Conservation (phyloP, 208 protist genomes). For the Trypanosoma vivax region DNA sequence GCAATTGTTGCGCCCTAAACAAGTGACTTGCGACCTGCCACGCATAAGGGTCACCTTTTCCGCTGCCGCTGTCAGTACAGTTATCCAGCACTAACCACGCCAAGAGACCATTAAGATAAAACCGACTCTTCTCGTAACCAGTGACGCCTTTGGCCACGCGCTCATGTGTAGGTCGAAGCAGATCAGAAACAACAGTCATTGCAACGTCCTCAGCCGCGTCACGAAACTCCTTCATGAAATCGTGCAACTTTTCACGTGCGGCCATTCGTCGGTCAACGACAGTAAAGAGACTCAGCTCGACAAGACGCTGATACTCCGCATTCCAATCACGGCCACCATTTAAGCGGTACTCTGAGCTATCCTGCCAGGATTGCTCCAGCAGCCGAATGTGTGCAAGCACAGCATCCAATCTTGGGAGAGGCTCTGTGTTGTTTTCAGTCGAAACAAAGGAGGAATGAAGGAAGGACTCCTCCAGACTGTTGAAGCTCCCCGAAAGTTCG, state of each 20-base stretch:
- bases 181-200: slow-evolving; percentile 32
- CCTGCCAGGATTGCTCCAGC: slow-evolving; percentile 9
- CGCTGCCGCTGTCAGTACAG: slow-evolving; percentile 15
- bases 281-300: slow-evolving; percentile 17
- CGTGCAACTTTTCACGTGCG: slow-evolving; percentile 12
- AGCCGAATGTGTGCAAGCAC: slow-evolving; percentile 3
- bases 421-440: background rate
- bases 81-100: slow-evolving; percentile 48
- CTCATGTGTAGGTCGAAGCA: slow-evolving; percentile 20
- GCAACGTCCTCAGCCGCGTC: slow-evolving; percentile 22
- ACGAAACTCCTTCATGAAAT: slow-evolving; percentile 28
- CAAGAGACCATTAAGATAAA: slow-evolving; percentile 43
- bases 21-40: slow-evolving; percentile 25
- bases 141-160: slow-evolving; percentile 21
- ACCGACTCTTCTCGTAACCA: slow-evolving; percentile 7
- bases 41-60: slow-evolving; percentile 38
- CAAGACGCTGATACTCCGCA: slow-evolving; percentile 17
- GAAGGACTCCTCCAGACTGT: background rate
- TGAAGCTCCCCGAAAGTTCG: background rate
- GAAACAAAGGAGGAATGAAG: background rate
- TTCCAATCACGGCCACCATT: slow-evolving; percentile 22
- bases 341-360: background rate
- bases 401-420: slow-evolving; percentile 4
- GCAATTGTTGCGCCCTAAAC: slow-evolving; percentile 27
- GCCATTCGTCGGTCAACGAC: slow-evolving; percentile 4